These are phyloP conservation scores for Aureobasidium namibiae DNA, from an alignment of 2,329 filamentous ascomycete genomes.

Conservation along the genomic window DNA sequence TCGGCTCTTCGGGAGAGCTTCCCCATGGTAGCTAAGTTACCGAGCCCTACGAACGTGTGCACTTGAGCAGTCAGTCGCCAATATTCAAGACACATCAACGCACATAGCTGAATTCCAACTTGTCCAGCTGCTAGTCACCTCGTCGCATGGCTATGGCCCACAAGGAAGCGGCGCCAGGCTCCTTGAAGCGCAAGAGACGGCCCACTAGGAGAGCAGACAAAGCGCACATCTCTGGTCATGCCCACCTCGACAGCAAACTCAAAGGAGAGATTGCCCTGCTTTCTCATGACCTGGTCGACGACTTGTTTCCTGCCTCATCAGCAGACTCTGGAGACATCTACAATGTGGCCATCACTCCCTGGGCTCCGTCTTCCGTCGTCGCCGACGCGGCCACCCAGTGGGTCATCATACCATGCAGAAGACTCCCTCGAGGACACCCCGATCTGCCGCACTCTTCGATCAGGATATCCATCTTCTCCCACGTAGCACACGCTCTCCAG, in stretches of 20 bases:
- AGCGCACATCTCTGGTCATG: constrained; percentile 65
- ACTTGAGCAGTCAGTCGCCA: background rate
- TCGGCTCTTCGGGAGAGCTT: constrained; percentile 3
- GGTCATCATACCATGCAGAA: constrained; percentile 72
- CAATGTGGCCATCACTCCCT: constrained; percentile 65
- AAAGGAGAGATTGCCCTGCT: constrained; percentile 79
- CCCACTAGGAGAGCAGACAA: constrained; percentile 50
- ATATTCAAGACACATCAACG: background rate
- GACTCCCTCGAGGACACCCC: constrained; percentile 43
- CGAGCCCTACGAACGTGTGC: background rate
- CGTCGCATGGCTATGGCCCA: constrained; percentile 32
- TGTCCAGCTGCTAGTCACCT: background rate
- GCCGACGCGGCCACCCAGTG: constrained; percentile 58
- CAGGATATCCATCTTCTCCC: constrained; percentile 65
- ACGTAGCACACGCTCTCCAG: constrained; percentile 59
- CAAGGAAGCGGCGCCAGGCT: constrained; percentile 33
- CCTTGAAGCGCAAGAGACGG: constrained; percentile 45
- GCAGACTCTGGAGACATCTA: constrained; percentile 6
- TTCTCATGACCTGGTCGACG: constrained; percentile 75
- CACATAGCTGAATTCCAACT: background rate
- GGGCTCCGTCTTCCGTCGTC: constrained; percentile 49
- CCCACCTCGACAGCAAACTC: constrained; percentile 78
- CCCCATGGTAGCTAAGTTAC: background rate
- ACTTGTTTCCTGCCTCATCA: constrained; percentile 58
- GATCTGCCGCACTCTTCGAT: constrained; percentile 65